Evolutionary conservation across 176 grass and related monocot genomes (phyloP), one percentile per base, ranked within the genome.

Genomic region (Dendrocalamus sinicus): DNA sequence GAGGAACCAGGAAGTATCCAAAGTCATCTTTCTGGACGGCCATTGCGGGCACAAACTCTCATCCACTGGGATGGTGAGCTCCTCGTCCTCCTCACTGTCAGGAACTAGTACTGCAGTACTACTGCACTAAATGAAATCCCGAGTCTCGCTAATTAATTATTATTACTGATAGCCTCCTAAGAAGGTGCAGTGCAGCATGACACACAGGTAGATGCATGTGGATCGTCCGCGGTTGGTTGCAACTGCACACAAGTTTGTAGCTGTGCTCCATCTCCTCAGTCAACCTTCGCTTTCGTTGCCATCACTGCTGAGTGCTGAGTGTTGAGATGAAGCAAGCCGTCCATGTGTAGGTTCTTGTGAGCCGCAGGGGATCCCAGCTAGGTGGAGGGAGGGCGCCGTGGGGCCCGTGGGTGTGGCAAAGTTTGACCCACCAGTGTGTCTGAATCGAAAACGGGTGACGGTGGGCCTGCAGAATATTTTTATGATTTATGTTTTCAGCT

Each of bases 381-480:
- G 30, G 30, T 32, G 30, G 76, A 17, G 51, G 16, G 16, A 54
- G 58, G 9, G 43, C 0, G n/a, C n/a, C n/a, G 74, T 19, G 74
- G 74, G 74, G 2, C 55, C 80, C 14, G 17, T 22, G 35, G 16
- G 22, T 32, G 79, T 8, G 50, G 87, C 72, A 58, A 61, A 13
- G 83, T 93, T 91, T 91, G 89, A 93, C 89, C 92, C 83, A 81
- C 89, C 77, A 8, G 47, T 22, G 69, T 72, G 73, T 88, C 66
- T 57, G 85, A 85, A 50, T 66, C 57, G 78, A 74, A 82, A 85
- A 55, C 60, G 26, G 26, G 26, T 26, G 26, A 26, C 26, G 26
- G 28, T 30, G 28, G 28, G 28, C 28, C 28, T 30, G 1, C 28
- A 30, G 28, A 30, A 30, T 30, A 30, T 30, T 30, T 30, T 30